Evolutionary conservation across 1,284 basidiomycete genomes (phyloP).

Genomic region (Apiotrichum gracile): DNA sequence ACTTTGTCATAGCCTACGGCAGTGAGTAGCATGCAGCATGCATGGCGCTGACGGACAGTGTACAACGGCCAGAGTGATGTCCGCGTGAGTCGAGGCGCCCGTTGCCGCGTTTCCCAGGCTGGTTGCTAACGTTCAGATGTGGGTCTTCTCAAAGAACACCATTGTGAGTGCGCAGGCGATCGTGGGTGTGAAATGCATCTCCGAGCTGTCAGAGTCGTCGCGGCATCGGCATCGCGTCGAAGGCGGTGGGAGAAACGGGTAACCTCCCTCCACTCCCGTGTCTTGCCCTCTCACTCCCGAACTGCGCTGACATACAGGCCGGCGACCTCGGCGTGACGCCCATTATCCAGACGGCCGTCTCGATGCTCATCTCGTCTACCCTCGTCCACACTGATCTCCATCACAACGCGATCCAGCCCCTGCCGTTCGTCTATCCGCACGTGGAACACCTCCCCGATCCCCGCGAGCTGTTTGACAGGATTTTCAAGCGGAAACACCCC

Average conservation of each 20-base stretch:
- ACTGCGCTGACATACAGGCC: slow-evolving; percentile 10
- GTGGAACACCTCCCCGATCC: slow-evolving; percentile 46
- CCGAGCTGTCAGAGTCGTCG: no score
- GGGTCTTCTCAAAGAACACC: slow-evolving; percentile 44
- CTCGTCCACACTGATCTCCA: slow-evolving; percentile 48
- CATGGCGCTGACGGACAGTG: slow-evolving; percentile 23
- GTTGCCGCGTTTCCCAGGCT: background rate
- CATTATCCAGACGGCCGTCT: slow-evolving; percentile 41
- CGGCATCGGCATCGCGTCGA: no score
- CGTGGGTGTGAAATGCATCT: background rate
- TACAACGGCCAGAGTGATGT: slow-evolving; percentile 34
- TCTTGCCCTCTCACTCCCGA: no score
- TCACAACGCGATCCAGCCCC: slow-evolving; percentile 34
- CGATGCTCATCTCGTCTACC: slow-evolving; percentile 47
- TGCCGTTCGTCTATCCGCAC: slow-evolving; percentile 47
- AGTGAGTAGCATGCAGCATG: slow-evolving; percentile 21
- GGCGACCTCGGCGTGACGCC: slow-evolving; percentile 48
- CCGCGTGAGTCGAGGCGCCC: slow-evolving; percentile 7
- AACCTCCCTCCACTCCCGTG: no score
- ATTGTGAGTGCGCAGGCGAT: slow-evolving; percentile 21
- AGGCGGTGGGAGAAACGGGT: no score
- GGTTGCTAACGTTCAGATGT: slow-evolving; percentile 31
- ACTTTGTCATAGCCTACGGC: slow-evolving; percentile 46
- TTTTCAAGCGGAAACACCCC: slow-evolving; percentile 3
- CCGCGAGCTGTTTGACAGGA: slow-evolving; percentile 14